Percentiles rank a stretch among this genome's conserved stretches.
These are phyloP conservation scores for Lipomyces starkeyi DNA, from an alignment of 805 yeast genomes.

Conservation along the genomic window DNA sequence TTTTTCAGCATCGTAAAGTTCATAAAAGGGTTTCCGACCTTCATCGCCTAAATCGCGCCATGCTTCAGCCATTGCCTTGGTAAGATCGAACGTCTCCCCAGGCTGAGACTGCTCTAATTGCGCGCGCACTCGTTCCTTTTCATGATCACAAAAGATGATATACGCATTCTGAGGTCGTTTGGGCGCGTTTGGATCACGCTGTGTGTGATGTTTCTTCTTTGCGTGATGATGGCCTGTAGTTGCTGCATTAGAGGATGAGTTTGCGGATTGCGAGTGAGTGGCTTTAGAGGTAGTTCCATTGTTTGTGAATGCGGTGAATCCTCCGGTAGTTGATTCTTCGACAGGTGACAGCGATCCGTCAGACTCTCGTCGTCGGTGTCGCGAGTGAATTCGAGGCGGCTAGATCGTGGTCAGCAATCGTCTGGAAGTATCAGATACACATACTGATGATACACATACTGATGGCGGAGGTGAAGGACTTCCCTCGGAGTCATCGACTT, in stretches of 20 bases:
- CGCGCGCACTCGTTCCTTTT: constrained; percentile 71
- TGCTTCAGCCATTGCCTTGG: constrained; percentile 79
- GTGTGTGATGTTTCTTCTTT: constrained; percentile 47
- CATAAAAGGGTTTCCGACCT: constrained; percentile 72
- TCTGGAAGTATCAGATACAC: background rate
- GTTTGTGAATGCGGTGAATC: constrained; percentile 11
- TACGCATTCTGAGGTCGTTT: constrained; percentile 92
- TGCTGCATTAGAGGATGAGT: constrained; percentile 9
- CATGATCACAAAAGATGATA: constrained; percentile 82
- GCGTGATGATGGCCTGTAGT: constrained; percentile 9
- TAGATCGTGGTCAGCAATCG: constrained; percentile 15
- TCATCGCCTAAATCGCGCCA: constrained; percentile 79
- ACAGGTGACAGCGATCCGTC: constrained; percentile 25
- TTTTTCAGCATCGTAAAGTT: constrained; percentile 78
- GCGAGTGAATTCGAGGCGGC: constrained; percentile 27
- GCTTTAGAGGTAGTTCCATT: background rate
- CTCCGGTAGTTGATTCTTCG: constrained; percentile 11
- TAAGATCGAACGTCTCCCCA: constrained; percentile 61
- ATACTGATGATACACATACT: constrained; percentile 36
- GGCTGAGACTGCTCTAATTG: constrained; percentile 55
- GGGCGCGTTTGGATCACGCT: constrained; percentile 84
- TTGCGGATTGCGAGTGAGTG: constrained; percentile 1
- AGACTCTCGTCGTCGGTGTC: constrained; percentile 20
- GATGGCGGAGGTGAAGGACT: constrained; percentile 44
- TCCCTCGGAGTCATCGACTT: constrained; percentile 43